Percentiles rank a stretch among this genome's conserved stretches.
phyloP scores from a whole-genome alignment of 2,329 filamentous ascomycete genomes.

The Cadophora gregata region DNA sequence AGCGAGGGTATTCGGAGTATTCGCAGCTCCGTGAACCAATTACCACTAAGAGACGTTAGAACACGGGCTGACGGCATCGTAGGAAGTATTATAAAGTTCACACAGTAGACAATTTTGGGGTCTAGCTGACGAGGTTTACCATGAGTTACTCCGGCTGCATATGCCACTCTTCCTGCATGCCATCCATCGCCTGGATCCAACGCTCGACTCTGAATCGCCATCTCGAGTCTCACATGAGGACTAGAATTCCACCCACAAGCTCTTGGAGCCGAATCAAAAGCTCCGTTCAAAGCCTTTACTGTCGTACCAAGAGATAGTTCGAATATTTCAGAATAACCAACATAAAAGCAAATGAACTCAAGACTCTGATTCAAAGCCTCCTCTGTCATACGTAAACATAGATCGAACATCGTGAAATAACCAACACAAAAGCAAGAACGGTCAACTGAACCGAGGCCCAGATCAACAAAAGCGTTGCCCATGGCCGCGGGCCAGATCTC shows the following conservation, averaged over 20 bases:
- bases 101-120: not conserved
- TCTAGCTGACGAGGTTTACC: not conserved
- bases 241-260: too few species aligned
- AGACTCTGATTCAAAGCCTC: not conserved
- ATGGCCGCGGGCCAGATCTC: too few species aligned
- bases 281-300: not conserved
- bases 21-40: not conserved
- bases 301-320: not conserved
- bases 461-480: too few species aligned
- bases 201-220: not conserved
- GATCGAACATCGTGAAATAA: not conserved
- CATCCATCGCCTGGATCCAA: not conserved
- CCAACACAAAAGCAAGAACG: not conserved
- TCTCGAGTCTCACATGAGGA: not conserved
- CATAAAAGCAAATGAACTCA: not conserved
- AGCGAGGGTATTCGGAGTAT: not conserved
- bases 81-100: not conserved
- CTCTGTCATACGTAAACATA: not conserved
- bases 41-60: not conserved
- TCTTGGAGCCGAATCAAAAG: not conserved
- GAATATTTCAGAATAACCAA: not conserved
- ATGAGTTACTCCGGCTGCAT: slow-evolving; percentile 7
- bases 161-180: not conserved
- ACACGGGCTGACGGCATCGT: not conserved
- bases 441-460: not conserved